Evolutionary conservation across 495 filamentous ascomycete genomes (phyloP), one percentile per base, ranked within the genome.

Genomic region (Podospora pseudoanserina): DNA sequence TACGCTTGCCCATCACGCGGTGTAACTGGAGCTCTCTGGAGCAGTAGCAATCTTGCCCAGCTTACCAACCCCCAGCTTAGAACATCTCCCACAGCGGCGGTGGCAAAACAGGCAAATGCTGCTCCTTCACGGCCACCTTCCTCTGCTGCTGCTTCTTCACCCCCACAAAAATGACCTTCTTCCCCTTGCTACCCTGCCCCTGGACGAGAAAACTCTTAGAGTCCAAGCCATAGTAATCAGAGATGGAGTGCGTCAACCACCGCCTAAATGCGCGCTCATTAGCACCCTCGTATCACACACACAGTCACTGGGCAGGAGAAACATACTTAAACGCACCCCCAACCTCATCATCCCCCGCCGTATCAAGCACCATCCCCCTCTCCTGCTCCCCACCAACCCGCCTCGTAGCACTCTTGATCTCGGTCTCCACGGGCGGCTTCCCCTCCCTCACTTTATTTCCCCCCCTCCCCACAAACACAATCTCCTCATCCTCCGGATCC

Each of bases 231-330:
- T 99, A 99, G 77, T 99, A 98, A 6, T 88, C 83, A 23, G 92
- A 96, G 70, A 99, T 92, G 61, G 88, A 90, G 79, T 99, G 93
- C 4, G 97, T 93, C 65, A 99, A 86, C 91, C 92, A 99, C 62
- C 95, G 90, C 70, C 92, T 96, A 57, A 20, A 15, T 58, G 23
- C 11, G 13, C 27, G 23, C 30, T 68, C 13, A 58, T 44, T 60
- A 32, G 65, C 16, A 65, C 28, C 32, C n/a, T 62, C 58, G n/a
- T 44, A 61, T 54, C 27, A 11, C 44, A 60, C 58, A 20, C 1
- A 34, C 30, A 30, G n/a, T 16, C 53, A 9, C 20, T 28, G 16
- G 6, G 19, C 58, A 32, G 23, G 23, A 11, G 63, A 57, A 64
- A 65, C 91, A 71, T 79, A 96, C 90, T 91, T 92, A 79, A 97